A percentile compares a stretch with the other conserved stretches of the same genome.
Evolutionary conservation across 208 protist genomes (phyloP).

Genomic region (Angomonas desouzai): DNA sequence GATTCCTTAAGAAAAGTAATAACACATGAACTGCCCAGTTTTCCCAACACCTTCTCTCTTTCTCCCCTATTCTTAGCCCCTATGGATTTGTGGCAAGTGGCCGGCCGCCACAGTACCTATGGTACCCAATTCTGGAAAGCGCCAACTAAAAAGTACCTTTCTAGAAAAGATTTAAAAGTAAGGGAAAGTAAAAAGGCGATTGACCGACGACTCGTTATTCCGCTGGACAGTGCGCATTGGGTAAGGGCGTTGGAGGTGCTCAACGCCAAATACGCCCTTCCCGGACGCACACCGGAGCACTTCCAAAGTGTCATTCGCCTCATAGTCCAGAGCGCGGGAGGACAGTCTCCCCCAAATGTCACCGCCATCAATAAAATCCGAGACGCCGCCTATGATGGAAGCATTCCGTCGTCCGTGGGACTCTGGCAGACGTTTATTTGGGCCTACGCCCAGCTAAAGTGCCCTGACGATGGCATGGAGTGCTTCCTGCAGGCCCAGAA

Average conservation of each 20-base stretch:
- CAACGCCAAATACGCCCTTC: slow-evolving; percentile 54
- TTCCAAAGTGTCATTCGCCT: slow-evolving; percentile 68
- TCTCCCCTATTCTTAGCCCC: background rate
- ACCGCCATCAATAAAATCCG: slow-evolving; percentile 52
- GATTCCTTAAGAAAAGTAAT: too few species aligned
- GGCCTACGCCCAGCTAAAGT: slow-evolving; percentile 53
- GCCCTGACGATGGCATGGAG: slow-evolving; percentile 47
- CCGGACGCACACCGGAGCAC: slow-evolving; percentile 60
- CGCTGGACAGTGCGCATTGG: slow-evolving; percentile 78
- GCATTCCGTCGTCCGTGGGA: slow-evolving; percentile 44
- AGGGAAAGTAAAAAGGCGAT: slow-evolving; percentile 63
- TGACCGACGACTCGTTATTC: slow-evolving; percentile 76
- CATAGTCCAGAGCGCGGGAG: slow-evolving; percentile 40
- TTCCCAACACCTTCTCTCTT: too few species aligned
- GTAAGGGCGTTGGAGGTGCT: slow-evolving; percentile 78
- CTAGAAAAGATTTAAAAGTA: slow-evolving; percentile 33
- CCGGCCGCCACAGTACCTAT: slow-evolving; percentile 72
- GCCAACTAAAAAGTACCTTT: slow-evolving; percentile 18
- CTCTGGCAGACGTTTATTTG: slow-evolving; percentile 79
- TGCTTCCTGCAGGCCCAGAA: slow-evolving; percentile 44
- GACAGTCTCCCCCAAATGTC: background rate
- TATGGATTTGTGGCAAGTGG: slow-evolving; percentile 40
- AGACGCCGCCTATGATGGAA: slow-evolving; percentile 59
- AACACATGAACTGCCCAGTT: too few species aligned
- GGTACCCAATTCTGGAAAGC: slow-evolving; percentile 67